Conservation (phyloP, 2,329 filamentous ascomycete genomes). For the Phialophora verrucosa region DNA sequence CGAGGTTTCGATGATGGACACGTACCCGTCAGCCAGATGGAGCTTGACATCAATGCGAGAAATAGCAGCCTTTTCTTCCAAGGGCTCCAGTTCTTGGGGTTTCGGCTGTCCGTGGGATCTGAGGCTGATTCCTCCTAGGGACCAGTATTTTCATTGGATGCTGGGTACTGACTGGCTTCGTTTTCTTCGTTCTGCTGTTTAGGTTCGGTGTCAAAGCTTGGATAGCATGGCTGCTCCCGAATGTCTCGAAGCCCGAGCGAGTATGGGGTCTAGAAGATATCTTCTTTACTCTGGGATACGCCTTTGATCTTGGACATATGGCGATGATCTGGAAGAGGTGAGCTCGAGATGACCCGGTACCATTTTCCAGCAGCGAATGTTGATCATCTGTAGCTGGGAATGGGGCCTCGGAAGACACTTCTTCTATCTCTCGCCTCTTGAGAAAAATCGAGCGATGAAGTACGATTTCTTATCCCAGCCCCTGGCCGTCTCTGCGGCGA, state of each 20-base stretch:
- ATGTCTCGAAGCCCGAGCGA: conserved; percentile 43
- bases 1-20: neutral
- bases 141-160: conserved; percentile 4
- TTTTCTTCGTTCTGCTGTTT: conserved; percentile 34
- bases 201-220: conserved; percentile 38
- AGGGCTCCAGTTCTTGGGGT: conserved; percentile 43
- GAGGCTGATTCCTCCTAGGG: neutral
- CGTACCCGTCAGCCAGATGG: conserved; percentile 47
- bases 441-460: conserved; percentile 43
- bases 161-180: conserved; percentile 35
- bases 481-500: conserved; percentile 44
- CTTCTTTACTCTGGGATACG: conserved; percentile 43
- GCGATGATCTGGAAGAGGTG: conserved; percentile 44
- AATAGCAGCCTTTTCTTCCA: conserved; percentile 45
- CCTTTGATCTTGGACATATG: conserved; percentile 45
- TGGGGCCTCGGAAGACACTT: conserved; percentile 46
- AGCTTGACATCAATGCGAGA: conserved; percentile 45
- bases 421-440: conserved; percentile 40
- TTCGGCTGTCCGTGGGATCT: conserved; percentile 38
- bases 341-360: neutral
- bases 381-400: conserved; percentile 36
- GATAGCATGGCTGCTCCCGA: conserved; percentile 44
- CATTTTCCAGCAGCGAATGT: neutral
- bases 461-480: conserved; percentile 42
- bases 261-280: conserved; percentile 47